A percentile compares a stretch with the other conserved stretches of the same genome.
phyloP scores from a whole-genome alignment of 306 rosid genomes.

The Adenanthera pavonina region DNA sequence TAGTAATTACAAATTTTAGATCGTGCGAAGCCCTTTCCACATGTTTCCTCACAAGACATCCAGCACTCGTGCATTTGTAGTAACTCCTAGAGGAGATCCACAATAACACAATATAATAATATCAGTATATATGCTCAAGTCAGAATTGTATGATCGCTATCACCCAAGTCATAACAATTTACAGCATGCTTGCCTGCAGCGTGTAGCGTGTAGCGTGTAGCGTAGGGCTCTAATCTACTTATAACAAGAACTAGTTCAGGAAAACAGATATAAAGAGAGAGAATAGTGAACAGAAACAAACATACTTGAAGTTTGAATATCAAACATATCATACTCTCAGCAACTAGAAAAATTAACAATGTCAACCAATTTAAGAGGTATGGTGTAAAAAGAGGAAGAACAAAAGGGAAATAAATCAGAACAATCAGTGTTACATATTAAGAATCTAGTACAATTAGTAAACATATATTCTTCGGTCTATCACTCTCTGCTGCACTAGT shows the following conservation, averaged over 20 bases:
- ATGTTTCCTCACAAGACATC: slow-evolving; percentile 86
- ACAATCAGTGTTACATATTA: background rate
- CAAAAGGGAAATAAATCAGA: background rate
- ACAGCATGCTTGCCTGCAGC: background rate
- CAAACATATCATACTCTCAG: slow-evolving; percentile 1
- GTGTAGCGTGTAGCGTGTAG: slow-evolving; percentile 11
- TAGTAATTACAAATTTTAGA: slow-evolving; percentile 71
- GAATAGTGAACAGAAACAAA: background rate
- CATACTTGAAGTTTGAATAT: background rate
- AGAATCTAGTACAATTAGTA: background rate
- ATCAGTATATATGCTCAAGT: slow-evolving; percentile 1
- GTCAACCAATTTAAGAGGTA: background rate
- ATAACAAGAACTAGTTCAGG: slow-evolving; percentile 16
- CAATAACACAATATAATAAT: slow-evolving; percentile 22
- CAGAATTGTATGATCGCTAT: slow-evolving; percentile 2
- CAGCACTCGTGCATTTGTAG: slow-evolving; percentile 93
- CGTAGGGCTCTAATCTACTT: slow-evolving; percentile 7
- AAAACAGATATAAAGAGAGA: background rate
- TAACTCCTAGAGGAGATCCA: slow-evolving; percentile 71
- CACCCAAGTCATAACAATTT: background rate
- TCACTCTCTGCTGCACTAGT: background rate
- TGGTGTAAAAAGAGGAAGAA: background rate
- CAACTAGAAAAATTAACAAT: slow-evolving; percentile 7
- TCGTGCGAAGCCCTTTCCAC: slow-evolving; percentile 91
- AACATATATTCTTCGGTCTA: background rate